A percentile compares a stretch with the other conserved stretches of the same genome.
These are phyloP conservation scores for Kalanchoe fedtschenkoi DNA, from an alignment of 164 flowering plant species.

Conservation along the genomic window DNA sequence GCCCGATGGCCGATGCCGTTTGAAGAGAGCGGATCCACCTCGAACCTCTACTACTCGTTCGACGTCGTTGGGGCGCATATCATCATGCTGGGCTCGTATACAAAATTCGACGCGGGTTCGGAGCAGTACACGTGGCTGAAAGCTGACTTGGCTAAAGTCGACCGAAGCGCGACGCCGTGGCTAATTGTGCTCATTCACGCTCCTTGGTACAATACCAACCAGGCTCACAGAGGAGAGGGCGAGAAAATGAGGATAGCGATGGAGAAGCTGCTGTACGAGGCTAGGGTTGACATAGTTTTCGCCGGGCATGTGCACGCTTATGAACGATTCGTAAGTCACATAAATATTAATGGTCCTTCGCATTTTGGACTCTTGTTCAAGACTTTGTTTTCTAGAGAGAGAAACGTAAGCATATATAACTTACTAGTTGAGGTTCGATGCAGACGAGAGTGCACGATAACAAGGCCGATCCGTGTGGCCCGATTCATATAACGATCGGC, in stretches of 20 bases:
- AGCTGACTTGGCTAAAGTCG: slow-evolving; percentile 47
- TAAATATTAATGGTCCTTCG: too few species aligned
- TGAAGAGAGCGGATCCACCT: slow-evolving; percentile 51
- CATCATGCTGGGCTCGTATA: slow-evolving; percentile 69
- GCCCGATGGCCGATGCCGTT: slow-evolving; percentile 80
- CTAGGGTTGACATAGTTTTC: too few species aligned
- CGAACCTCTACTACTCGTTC: slow-evolving; percentile 84
- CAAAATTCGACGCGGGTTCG: slow-evolving; percentile 47
- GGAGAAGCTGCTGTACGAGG: slow-evolving; percentile 55
- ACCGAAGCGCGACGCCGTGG: slow-evolving; percentile 62
- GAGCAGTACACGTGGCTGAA: slow-evolving; percentile 59
- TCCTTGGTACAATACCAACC: slow-evolving; percentile 82
- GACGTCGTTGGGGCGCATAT: slow-evolving; percentile 58
- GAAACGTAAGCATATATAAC: too few species aligned
- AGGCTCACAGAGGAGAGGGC: too few species aligned
- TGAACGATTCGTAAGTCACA: slow-evolving; percentile 85
- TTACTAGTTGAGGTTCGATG: too few species aligned
- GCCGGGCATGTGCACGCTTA: too few species aligned
- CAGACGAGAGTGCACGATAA: slow-evolving; percentile 63
- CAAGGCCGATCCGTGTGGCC: slow-evolving; percentile 51
- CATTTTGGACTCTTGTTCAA: slow-evolving; percentile 12
- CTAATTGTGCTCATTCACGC: slow-evolving; percentile 51
- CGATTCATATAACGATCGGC: slow-evolving; percentile 65
- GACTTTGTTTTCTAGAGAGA: slow-evolving; percentile 50
- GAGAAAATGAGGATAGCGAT: slow-evolving; percentile 64